Evolutionary conservation across 1,284 basidiomycete species (phyloP), one percentile per base, ranked within the genome.

Genomic region (Naganishia sp.): DNA sequence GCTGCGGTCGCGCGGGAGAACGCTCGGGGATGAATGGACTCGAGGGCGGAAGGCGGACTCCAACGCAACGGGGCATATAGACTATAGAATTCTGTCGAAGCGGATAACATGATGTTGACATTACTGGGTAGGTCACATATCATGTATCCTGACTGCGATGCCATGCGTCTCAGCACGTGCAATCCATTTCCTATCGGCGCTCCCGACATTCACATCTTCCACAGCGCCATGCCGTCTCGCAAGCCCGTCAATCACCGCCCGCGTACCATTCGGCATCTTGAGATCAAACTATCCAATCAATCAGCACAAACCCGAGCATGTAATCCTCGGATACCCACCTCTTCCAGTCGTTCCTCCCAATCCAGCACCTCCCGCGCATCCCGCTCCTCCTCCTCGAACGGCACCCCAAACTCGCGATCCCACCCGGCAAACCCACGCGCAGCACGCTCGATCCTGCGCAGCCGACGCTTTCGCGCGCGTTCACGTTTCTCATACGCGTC

Each of bases 21-120:
- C 48, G 55, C 66, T 65, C 18, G 55, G 45, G 50, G 49, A 16
- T 6, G 49, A 45, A 18, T 54, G 50, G 52, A 43, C 43, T 2
- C 6, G 44, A 0, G 46, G 46, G 23, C 21, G 42, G 28, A 23
- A 23, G 53, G 65, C n/a, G 55, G 48, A 50, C 57, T 55, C 55
- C 55, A 52, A 44, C 25, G 39, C 25, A 46, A 60, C 48, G 36
- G 23, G 6, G 46, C 31, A 36, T 25, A 54, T 63, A 33, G 71
- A 69, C 42, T 72, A 72, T 55, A 49, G 67, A 16, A 72, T 72
- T 28, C 45, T 72, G 50, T 70, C 68, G 54, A 72, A 49, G 48
- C 48, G n/a, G 11, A 49, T 49, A 25, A 23, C 48, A 13, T 49
- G 66, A 65, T 13, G 42, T 21, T 66, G 61, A 16, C 15, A 55